Percentiles rank a stretch among this genome's conserved stretches.
phyloP scores from a whole-genome alignment of 2,329 filamentous ascomycete species.

The Cladosporium oxysporum region DNA sequence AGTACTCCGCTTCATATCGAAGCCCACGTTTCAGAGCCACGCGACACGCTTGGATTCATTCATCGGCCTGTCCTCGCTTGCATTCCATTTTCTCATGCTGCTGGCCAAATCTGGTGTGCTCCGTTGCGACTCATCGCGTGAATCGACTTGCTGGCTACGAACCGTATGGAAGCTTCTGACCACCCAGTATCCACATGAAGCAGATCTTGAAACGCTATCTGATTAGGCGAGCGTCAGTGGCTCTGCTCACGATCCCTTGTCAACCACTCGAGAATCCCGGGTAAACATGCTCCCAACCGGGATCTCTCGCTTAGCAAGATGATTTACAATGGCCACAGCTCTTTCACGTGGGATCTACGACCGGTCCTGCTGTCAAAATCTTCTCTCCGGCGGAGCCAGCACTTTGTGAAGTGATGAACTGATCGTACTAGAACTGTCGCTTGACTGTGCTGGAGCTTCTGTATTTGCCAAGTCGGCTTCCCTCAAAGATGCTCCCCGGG shows the following conservation, averaged over 20 bases:
- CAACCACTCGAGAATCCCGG: neutral
- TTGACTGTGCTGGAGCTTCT: neutral
- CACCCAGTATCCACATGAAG: neutral
- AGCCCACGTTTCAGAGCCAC: conserved; percentile 5
- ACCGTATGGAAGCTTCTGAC: neutral
- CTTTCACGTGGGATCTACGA: neutral
- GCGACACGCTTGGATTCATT: neutral
- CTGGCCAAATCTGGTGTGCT: neutral
- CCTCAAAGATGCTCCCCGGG: neutral
- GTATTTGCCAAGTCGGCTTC: neutral
- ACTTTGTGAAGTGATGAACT: neutral
- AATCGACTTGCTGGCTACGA: neutral
- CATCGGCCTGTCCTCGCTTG: neutral
- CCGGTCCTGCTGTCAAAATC: neutral
- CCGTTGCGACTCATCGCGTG: neutral
- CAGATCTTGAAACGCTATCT: conserved; percentile 6
- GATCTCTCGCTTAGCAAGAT: neutral
- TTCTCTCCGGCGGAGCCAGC: neutral
- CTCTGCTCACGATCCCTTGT: neutral
- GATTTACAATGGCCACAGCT: neutral
- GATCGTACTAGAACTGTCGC: neutral
- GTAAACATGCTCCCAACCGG: neutral
- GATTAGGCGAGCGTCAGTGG: neutral
- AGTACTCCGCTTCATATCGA: too few species aligned
- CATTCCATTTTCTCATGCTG: neutral